Evolutionary conservation across 768 basidiomycete genomes (phyloP).

Genomic region (Kwoniella heveanensis): DNA sequence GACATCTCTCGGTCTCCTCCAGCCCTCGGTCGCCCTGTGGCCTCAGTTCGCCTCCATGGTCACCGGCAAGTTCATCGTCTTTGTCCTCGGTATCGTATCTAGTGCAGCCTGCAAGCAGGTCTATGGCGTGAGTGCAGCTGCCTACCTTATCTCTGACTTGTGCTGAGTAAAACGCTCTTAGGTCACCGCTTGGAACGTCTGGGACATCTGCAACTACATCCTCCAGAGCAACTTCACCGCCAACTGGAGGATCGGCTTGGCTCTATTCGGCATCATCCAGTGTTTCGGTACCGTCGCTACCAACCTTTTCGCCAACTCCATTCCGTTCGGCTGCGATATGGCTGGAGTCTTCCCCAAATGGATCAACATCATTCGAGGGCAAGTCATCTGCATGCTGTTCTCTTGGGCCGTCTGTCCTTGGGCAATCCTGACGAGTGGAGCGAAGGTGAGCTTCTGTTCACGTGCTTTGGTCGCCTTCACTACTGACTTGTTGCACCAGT

Average conservation of each 20-base stretch:
- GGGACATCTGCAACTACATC: constrained; percentile 69
- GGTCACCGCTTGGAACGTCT: constrained; percentile 78
- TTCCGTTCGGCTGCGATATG: constrained; percentile 42
- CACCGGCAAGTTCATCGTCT: constrained; percentile 6
- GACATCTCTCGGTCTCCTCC: not conserved
- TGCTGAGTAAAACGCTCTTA: constrained; percentile 55
- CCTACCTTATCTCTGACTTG: constrained; percentile 78
- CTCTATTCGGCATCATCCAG: constrained; percentile 35
- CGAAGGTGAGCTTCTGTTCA: constrained; percentile 14
- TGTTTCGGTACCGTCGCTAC: constrained; percentile 25
- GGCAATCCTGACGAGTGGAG: constrained; percentile 29
- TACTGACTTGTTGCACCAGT: not conserved
- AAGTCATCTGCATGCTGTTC: constrained; percentile 35
- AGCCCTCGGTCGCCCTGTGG: constrained; percentile 11
- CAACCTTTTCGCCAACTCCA: constrained; percentile 36
- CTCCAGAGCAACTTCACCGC: constrained; percentile 64
- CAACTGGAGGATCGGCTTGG: constrained; percentile 6
- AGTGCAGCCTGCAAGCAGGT: constrained; percentile 12
- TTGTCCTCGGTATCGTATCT: constrained; percentile 10
- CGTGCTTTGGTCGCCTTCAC: not conserved
- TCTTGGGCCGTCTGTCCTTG: constrained; percentile 35
- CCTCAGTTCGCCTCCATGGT: constrained; percentile 9
- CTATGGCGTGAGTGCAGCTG: constrained; percentile 59
- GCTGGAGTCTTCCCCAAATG: constrained; percentile 40
- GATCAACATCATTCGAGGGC: constrained; percentile 42